Evolutionary conservation across 106 monocot genomes (phyloP).

Genomic region (Allium sativum): DNA sequence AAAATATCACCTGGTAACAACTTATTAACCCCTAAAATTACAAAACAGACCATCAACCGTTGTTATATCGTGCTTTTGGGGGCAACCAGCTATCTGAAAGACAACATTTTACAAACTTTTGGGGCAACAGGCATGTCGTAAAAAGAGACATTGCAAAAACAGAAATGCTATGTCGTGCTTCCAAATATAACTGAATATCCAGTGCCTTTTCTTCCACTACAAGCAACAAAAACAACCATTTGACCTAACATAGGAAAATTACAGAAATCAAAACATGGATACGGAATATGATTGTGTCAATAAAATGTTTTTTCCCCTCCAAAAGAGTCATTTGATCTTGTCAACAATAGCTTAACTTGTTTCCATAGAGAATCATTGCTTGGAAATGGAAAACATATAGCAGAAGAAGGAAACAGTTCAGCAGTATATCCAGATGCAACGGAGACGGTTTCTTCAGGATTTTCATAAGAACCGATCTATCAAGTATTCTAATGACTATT

Average conservation of each 20-base stretch:
- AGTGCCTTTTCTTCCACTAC: conserved; percentile 43
- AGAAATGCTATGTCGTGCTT: conserved; percentile 57
- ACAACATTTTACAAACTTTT: conserved; percentile 56
- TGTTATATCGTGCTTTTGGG: no score
- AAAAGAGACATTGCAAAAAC: conserved; percentile 73
- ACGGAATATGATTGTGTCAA: no score
- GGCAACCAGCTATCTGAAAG: conserved; percentile 67
- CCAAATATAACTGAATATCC: conserved; percentile 51
- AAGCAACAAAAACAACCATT: conserved; percentile 55
- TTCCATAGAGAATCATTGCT: conserved; percentile 23
- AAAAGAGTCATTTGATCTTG: background rate
- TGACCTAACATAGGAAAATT: conserved; percentile 30
- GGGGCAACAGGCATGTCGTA: conserved; percentile 61
- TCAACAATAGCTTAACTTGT: conserved; percentile 18
- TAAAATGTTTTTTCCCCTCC: no score
- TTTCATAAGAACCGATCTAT: conserved; percentile 23
- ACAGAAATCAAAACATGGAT: no score
- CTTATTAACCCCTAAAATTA: no score
- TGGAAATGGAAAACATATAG: conserved; percentile 41
- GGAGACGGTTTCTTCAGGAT: conserved; percentile 15
- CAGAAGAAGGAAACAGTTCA: conserved; percentile 39
- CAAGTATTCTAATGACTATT: conserved; percentile 32
- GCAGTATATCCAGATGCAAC: conserved; percentile 13
- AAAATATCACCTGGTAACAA: no score
- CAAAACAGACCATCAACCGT: no score